Conservation (phyloP, 192 early-diverging fungal genomes). For the Cladochytrium replicatum region DNA sequence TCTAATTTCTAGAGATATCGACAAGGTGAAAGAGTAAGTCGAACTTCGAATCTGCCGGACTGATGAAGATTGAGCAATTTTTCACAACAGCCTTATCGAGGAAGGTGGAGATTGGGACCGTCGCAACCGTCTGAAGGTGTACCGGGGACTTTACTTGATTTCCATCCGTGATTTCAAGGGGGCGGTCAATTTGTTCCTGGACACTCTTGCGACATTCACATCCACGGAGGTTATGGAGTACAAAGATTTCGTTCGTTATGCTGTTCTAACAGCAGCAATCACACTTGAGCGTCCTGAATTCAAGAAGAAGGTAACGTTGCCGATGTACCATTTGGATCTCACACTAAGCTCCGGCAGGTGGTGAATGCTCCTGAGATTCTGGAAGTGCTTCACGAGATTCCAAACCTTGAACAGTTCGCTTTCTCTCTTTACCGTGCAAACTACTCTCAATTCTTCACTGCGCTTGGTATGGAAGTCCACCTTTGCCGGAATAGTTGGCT, state of each 20-base stretch:
- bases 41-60: too few relatives aligned
- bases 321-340: too few relatives aligned
- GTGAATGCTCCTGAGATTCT: conserved; percentile 93
- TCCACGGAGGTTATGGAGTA: conserved; percentile 97
- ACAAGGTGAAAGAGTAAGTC: conserved; percentile 60
- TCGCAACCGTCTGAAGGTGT: conserved; percentile 93
- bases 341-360: conserved; percentile 45
- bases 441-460: conserved; percentile 86
- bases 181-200: conserved; percentile 80
- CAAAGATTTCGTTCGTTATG: conserved; percentile 92
- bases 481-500: too few relatives aligned
- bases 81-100: conserved; percentile 88
- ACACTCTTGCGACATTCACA: conserved; percentile 91
- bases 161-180: conserved; percentile 94
- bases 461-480: conserved; percentile 53
- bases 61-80: too few relatives aligned
- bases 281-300: conserved; percentile 85
- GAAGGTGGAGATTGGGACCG: conserved; percentile 99
- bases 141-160: conserved; percentile 87
- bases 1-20: conserved; percentile 67
- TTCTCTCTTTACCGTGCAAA: conserved; percentile 83
- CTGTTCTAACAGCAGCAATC: conserved; percentile 77
- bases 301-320: conserved; percentile 85
- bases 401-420: conserved; percentile 71
- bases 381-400: conserved; percentile 86